phyloP scores from a whole-genome alignment of 805 yeast species.

The Yarrowia sp. region DNA sequence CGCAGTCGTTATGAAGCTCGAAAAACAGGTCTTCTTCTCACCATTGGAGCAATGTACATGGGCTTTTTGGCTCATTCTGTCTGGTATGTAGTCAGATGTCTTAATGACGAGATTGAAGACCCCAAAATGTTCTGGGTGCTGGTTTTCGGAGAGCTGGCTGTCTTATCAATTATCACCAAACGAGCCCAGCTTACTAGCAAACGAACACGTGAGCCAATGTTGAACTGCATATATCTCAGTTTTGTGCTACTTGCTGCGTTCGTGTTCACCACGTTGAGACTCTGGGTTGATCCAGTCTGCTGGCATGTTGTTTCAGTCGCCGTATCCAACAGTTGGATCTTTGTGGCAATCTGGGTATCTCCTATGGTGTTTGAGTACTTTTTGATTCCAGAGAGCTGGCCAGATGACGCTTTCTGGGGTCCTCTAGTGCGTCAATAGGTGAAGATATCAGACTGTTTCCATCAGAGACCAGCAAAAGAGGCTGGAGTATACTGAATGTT shows the following conservation, averaged over 20 bases:
- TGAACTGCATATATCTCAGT: neutral
- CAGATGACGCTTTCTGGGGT: no score
- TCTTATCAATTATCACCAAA: neutral
- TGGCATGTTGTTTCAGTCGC: neutral
- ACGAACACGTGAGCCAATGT: neutral
- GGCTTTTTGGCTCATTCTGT: neutral
- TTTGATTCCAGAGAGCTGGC: neutral
- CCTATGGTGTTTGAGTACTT: neutral
- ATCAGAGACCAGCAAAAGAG: no score
- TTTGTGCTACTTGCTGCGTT: neutral
- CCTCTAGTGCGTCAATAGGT: no score
- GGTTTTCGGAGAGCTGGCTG: neutral
- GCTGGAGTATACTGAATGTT: no score
- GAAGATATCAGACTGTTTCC: no score
- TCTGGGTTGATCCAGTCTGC: neutral
- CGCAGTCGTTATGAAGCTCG: neutral
- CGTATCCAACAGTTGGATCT: neutral
- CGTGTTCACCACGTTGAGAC: neutral
- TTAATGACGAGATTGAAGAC: neutral
- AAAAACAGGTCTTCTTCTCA: neutral
- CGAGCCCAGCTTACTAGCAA: neutral
- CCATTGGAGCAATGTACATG: neutral
- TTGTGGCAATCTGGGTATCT: neutral
- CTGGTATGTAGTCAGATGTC: neutral
- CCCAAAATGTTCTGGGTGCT: neutral